A percentile compares a stretch with the other conserved stretches of the same genome.
phyloP scores from a whole-genome alignment of 345 rosid species.

The Crucihimalaya himalaica region DNA sequence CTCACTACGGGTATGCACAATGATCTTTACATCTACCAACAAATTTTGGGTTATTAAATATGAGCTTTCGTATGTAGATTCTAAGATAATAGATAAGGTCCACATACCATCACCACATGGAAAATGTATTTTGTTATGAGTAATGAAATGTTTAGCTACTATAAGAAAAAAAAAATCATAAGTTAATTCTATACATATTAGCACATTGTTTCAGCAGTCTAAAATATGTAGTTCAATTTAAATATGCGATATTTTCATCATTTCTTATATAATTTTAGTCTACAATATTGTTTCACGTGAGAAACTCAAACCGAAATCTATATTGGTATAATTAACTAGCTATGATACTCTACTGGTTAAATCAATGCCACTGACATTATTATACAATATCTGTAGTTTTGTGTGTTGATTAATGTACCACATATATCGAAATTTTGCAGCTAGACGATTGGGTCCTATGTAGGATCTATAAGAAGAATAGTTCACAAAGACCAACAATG shows the following conservation, averaged over 20 bases:
- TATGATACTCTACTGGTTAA: background rate
- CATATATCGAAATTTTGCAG: slow-evolving; percentile 32
- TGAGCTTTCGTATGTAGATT: background rate
- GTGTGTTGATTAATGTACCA: background rate
- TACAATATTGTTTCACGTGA: slow-evolving; percentile 7
- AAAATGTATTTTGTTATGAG: background rate
- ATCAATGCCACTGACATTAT: background rate
- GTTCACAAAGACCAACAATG: slow-evolving; percentile 57
- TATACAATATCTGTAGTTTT: background rate
- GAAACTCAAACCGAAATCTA: background rate
- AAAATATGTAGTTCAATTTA: background rate
- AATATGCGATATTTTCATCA: background rate
- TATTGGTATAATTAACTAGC: no score
- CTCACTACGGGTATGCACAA: slow-evolving; percentile 55
- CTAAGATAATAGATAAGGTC: background rate
- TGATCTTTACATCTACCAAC: background rate
- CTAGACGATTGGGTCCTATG: slow-evolving; percentile 80
- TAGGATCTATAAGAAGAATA: slow-evolving; percentile 70
- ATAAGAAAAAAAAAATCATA: no score
- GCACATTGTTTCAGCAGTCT: background rate
- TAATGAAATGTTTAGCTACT: background rate
- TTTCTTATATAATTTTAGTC: background rate
- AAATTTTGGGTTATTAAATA: background rate
- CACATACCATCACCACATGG: background rate
- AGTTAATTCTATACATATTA: background rate